Conservation (phyloP, 2,329 filamentous ascomycete species). For the Scleromitrula shiraiana region DNA sequence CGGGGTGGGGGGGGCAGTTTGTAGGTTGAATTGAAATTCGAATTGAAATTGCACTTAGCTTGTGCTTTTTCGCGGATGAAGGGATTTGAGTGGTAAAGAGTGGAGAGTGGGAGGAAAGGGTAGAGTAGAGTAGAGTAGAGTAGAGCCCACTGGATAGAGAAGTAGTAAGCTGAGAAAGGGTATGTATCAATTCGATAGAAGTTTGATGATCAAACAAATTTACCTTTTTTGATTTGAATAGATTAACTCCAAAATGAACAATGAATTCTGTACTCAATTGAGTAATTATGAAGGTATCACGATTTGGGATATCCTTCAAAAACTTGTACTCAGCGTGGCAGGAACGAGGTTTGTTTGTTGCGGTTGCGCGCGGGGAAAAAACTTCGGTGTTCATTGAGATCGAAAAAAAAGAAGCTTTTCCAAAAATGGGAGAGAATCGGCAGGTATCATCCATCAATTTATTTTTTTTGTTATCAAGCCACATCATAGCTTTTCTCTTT, state of each 20-base stretch:
- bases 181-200: constrained; percentile 6
- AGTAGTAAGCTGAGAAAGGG: constrained; percentile 4
- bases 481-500: background rate
- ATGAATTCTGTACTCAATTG: background rate
- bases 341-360: constrained; percentile 5
- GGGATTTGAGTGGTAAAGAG: background rate
- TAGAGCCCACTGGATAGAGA: too few species aligned
- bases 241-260: background rate
- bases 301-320: background rate
- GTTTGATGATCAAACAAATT: constrained; percentile 3
- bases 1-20: too few species aligned
- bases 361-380: background rate
- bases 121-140: background rate
- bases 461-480: background rate
- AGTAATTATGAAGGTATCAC: background rate
- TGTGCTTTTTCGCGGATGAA: constrained; percentile 6
- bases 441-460: too few species aligned
- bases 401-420: constrained; percentile 5
- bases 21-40: background rate
- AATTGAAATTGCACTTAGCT: constrained; percentile 7
- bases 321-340: constrained; percentile 7
- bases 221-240: background rate
- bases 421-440: too few species aligned
- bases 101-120: background rate
- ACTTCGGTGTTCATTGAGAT: background rate